Evolutionary conservation across 805 yeast species (phyloP).

Genomic region (Wickerhamiella azyma): DNA sequence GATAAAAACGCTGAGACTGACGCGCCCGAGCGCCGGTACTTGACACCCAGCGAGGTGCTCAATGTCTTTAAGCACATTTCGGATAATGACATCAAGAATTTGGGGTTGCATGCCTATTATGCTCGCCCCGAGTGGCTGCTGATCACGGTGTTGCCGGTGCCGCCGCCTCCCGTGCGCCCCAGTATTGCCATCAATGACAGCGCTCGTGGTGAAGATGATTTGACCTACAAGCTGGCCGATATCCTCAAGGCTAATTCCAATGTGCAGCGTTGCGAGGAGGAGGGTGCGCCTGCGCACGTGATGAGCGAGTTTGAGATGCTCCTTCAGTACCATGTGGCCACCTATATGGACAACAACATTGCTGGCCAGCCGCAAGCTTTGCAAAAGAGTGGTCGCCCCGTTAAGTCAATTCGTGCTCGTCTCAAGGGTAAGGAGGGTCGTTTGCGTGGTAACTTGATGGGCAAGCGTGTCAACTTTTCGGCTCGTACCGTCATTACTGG

Average conservation of each 20-base stretch:
- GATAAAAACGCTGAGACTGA: conserved; percentile 71
- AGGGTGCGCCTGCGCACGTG: conserved; percentile 98
- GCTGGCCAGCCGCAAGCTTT: conserved; percentile 99
- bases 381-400: conserved; percentile 97
- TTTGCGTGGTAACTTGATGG: conserved; percentile 96
- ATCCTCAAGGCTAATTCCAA: conserved; percentile 91
- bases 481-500: conserved; percentile 99
- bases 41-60: conserved; percentile 78
- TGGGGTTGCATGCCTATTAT: conserved; percentile 90
- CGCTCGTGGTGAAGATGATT: conserved; percentile 98
- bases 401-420: conserved; percentile 97
- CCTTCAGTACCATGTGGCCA: conserved; percentile 94
- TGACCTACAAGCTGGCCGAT: conserved; percentile 94
- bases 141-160: conserved; percentile 94
- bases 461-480: conserved; percentile 97
- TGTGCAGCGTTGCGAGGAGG: conserved; percentile 94
- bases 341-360: conserved; percentile 98
- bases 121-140: conserved; percentile 99
- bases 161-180: conserved; percentile 99
- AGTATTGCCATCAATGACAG: conserved; percentile 96
- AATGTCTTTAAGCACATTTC: conserved; percentile 87
- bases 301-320: conserved; percentile 91
- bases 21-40: conserved; percentile 81
- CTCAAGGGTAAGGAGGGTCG: conserved; percentile 99
- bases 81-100: conserved; percentile 59